A percentile compares a stretch with the other conserved stretches of the same genome.
These are phyloP conservation scores for Zasmidium citrigriseum DNA, from an alignment of 2,329 filamentous ascomycete genomes.

Conservation along the genomic window DNA sequence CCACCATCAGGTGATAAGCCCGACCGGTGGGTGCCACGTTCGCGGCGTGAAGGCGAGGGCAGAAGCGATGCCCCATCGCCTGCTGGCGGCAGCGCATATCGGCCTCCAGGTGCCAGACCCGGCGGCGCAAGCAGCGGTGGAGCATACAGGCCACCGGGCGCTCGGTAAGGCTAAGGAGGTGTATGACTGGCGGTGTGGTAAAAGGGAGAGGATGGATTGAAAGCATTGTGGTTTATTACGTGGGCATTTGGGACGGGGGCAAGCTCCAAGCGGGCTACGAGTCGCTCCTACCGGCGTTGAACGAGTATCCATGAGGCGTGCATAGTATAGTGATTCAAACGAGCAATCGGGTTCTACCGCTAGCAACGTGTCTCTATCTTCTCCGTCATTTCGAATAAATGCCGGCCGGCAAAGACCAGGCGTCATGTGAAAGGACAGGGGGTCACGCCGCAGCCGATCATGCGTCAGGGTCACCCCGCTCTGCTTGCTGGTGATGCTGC, in stretches of 20 bases:
- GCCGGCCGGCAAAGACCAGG: too few species aligned
- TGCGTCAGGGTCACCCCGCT: neutral
- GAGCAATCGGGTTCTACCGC: neutral
- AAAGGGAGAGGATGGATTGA: too few species aligned
- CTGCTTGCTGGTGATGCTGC: neutral
- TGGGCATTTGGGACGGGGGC: neutral
- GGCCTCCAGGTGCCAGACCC: slow-evolving; percentile 24
- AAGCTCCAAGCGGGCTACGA: neutral
- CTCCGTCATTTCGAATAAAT: neutral
- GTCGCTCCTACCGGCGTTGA: neutral
- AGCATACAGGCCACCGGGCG: slow-evolving; percentile 29
- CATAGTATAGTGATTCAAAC: neutral
- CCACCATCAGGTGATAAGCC: slow-evolving; percentile 27
- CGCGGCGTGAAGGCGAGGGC: slow-evolving; percentile 14
- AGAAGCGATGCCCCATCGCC: slow-evolving; percentile 19
- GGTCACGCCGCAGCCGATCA: neutral
- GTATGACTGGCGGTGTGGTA: neutral
- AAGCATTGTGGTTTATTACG: neutral
- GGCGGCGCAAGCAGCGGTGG: slow-evolving; percentile 24
- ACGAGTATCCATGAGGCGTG: too few species aligned
- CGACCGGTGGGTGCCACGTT: slow-evolving; percentile 26
- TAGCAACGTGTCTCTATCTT: neutral
- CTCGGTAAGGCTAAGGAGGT: slow-evolving; percentile 5
- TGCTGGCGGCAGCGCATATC: slow-evolving; percentile 23
- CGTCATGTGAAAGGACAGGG: neutral